Percentiles rank a stretch among this genome's conserved stretches.
Evolutionary conservation across 306 rosid genomes (phyloP).

Genomic region (Aeschynomene evenia): DNA sequence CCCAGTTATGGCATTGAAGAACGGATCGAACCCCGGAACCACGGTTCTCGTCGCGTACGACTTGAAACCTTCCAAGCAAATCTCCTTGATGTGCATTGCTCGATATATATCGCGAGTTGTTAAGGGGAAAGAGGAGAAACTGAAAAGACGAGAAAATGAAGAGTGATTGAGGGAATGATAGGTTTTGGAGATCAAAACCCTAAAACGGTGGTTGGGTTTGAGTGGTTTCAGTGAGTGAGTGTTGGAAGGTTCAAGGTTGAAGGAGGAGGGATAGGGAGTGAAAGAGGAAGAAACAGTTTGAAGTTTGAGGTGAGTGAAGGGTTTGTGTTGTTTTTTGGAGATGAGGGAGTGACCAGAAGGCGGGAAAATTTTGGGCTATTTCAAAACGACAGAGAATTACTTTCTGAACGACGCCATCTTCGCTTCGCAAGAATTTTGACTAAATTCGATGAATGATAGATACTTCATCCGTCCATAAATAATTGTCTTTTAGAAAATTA

Average conservation of each 20-base stretch:
- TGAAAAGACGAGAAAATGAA: neutral
- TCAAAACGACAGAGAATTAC: neutral
- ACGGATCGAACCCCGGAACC: conserved; percentile 84
- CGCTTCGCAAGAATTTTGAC: too few species aligned
- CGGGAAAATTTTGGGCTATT: conserved; percentile 24
- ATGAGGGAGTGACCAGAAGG: neutral
- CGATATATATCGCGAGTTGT: neutral
- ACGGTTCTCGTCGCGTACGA: conserved; percentile 92
- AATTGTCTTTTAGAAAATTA: too few species aligned
- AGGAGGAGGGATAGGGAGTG: neutral
- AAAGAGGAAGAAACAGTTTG: neutral
- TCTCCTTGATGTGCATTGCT: conserved; percentile 77
- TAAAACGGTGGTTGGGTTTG: conserved; percentile 4
- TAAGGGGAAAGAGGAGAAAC: neutral
- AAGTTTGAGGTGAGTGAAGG: neutral
- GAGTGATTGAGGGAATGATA: neutral
- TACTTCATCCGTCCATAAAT: too few species aligned
- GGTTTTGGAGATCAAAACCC: conserved; percentile 51
- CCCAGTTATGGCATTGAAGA: conserved; percentile 91
- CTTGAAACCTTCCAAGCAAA: conserved; percentile 95
- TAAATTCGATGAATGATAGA: too few species aligned
- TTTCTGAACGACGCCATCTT: neutral
- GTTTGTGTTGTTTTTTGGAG: neutral
- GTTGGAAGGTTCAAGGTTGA: conserved; percentile 5
- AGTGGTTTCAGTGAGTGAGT: conserved; percentile 9